Percentiles rank a stretch among this genome's conserved stretches.
These are phyloP conservation scores for Coprinellus aureogranulatus DNA, from an alignment of 768 basidiomycete genomes.

Conservation along the genomic window DNA sequence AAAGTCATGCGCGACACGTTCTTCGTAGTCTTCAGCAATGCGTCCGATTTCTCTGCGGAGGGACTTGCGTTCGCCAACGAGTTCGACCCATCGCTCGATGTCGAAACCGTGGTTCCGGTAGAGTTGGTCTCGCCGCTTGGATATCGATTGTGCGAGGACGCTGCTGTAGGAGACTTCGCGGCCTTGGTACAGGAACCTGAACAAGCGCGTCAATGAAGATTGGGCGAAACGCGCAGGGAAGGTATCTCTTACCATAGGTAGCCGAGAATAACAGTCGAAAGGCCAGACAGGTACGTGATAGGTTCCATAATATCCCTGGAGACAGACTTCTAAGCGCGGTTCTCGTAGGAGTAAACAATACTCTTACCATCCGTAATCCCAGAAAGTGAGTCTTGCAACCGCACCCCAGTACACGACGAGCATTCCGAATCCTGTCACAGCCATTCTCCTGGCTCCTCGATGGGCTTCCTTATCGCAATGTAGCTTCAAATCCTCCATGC, in stretches of 20 bases:
- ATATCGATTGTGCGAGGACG: slow-evolving; percentile 57
- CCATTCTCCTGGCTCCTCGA: slow-evolving; percentile 54
- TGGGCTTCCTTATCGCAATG: slow-evolving; percentile 57
- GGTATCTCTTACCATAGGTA: slow-evolving; percentile 47
- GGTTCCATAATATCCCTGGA: slow-evolving; percentile 70
- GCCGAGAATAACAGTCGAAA: slow-evolving; percentile 59
- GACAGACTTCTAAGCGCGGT: background rate
- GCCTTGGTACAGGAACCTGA: slow-evolving; percentile 58
- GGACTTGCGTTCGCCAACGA: slow-evolving; percentile 46
- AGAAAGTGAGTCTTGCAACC: slow-evolving; percentile 64
- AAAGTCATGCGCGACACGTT: slow-evolving; percentile 35
- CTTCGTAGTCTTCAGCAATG: slow-evolving; percentile 64
- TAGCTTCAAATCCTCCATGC: slow-evolving; percentile 54
- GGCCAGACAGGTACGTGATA: slow-evolving; percentile 61
- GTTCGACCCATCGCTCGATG: slow-evolving; percentile 58
- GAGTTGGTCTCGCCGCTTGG: slow-evolving; percentile 50
- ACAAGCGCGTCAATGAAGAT: background rate
- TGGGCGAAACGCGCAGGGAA: background rate
- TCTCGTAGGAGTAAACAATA: background rate
- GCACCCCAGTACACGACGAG: slow-evolving; percentile 63
- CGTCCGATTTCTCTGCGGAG: slow-evolving; percentile 52
- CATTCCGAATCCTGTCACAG: slow-evolving; percentile 56
- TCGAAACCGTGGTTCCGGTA: slow-evolving; percentile 60
- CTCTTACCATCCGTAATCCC: slow-evolving; percentile 53
- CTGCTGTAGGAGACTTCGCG: slow-evolving; percentile 67